Evolutionary conservation across 2,329 filamentous ascomycete genomes (phyloP), one percentile per base, ranked within the genome.

Genomic region (Dactylellina sp.): DNA sequence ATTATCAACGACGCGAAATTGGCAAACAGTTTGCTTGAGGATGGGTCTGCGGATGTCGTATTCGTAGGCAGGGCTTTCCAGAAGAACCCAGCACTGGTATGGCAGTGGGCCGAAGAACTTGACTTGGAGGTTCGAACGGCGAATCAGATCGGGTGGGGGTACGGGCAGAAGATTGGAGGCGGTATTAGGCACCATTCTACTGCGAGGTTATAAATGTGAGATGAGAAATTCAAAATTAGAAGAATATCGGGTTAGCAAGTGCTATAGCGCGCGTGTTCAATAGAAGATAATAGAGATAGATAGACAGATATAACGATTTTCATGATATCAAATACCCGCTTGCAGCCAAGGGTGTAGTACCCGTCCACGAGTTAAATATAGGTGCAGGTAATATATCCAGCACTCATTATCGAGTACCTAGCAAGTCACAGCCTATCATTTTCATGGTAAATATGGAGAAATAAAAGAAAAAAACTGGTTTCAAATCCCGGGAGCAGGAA

Each of bases 31-130:
- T 65, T 87, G 2, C 78, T 88, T n/a, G 79, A 82, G 1, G 81
- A 83, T 11, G 80, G 81, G 5, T 81, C 81, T 0, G 76, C 88
- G 0, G 87, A 89, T 77, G 80, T 84, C 0, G 81, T 84, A 4
- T 80, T 83, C 25, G 83, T 82, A 0, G 86, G 85, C 0, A 82
- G 87, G 0, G 80, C 82, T 80, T 88, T 89, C 77, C 86, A 85
- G 80, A 86, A 87, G 81, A 86, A 88, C 75, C 86, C 87, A 0
- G 85, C 84, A 0, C 77, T 88, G 16, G 85, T 87, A 0, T 86
- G 84, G 82, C 76, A 80, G 1, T 88, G 83, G 81, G 86, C 86
- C 0, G 84, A 87, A 56, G 86, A 88, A 14, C 78, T 88, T 24
- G 82, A 81, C 0, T 80, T 83, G 0, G 76, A 81, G 5, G 83